phyloP scores from a whole-genome alignment of 768 basidiomycete genomes.

The Fomitopsis pulvina region DNA sequence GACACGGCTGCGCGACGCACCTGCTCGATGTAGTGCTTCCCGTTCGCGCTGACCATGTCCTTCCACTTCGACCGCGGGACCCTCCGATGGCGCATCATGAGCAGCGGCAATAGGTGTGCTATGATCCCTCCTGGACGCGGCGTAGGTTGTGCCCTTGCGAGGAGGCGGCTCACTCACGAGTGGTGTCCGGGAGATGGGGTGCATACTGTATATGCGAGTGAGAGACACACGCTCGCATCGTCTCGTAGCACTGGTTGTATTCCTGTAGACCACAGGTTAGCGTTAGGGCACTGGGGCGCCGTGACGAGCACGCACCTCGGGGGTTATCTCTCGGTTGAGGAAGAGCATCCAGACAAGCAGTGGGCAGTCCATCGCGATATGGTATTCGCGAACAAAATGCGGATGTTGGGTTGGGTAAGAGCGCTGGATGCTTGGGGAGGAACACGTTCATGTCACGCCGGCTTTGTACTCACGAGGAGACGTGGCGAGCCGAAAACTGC shows the following conservation, averaged over 20 bases:
- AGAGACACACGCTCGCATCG: conserved; percentile 54
- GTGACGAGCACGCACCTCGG: conserved; percentile 38
- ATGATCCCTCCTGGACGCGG: conserved; percentile 53
- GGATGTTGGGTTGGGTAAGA: no score
- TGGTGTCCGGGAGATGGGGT: conserved; percentile 53
- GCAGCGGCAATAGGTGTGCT: conserved; percentile 66
- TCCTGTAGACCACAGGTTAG: conserved; percentile 38
- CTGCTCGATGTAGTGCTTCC: conserved; percentile 83
- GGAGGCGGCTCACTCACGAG: conserved; percentile 43
- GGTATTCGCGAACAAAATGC: neutral
- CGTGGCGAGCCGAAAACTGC: no score
- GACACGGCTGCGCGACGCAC: conserved; percentile 28
- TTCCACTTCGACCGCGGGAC: conserved; percentile 73
- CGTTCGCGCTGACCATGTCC: conserved; percentile 50
- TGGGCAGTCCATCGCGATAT: conserved; percentile 42
- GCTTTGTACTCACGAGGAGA: no score
- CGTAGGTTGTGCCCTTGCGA: conserved; percentile 1
- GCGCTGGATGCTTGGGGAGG: no score
- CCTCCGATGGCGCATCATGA: conserved; percentile 82
- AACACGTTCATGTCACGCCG: no score
- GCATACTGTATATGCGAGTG: conserved; percentile 49
- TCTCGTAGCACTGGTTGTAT: conserved; percentile 60
- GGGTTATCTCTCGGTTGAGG: conserved; percentile 65
- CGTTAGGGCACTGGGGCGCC: neutral
- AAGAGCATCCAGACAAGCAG: conserved; percentile 80